Evolutionary conservation across 495 filamentous ascomycete species (phyloP).

Genomic region (Neurospora cerealis): DNA sequence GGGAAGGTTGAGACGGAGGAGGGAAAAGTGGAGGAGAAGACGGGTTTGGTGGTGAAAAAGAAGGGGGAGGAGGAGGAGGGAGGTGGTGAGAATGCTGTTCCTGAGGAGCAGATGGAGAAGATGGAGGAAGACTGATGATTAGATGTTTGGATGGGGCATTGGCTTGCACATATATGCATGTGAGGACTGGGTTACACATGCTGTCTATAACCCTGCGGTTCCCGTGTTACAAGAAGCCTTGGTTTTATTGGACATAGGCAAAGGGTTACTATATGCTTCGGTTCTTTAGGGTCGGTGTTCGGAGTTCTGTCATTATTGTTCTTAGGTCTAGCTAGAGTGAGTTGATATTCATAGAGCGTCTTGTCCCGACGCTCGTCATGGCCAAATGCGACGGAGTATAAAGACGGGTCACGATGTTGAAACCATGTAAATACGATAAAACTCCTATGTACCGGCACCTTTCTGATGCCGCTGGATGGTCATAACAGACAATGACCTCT

Average conservation of each 20-base stretch:
- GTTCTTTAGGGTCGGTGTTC: background rate
- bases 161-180: background rate
- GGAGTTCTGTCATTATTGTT: background rate
- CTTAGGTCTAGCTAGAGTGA: background rate
- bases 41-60: background rate
- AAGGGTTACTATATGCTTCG: background rate
- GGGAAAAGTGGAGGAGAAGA: conserved; percentile 1
- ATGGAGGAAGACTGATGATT: background rate
- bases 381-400: background rate
- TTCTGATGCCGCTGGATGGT: background rate
- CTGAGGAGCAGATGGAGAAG: background rate
- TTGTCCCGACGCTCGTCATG: background rate
- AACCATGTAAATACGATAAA: background rate
- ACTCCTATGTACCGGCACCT: background rate
- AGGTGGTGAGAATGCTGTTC: conserved; percentile 4
- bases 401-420: background rate
- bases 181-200: background rate
- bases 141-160: background rate
- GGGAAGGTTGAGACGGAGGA: background rate
- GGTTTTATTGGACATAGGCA: background rate
- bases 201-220: background rate
- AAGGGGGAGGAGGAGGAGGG: background rate
- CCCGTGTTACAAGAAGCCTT: background rate
- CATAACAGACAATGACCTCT: background rate
- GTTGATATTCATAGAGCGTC: background rate